Evolutionary conservation across 1,139 yeast species (phyloP), one percentile per base, ranked within the genome.

Genomic region (Lodderomyces metapsilosis): DNA sequence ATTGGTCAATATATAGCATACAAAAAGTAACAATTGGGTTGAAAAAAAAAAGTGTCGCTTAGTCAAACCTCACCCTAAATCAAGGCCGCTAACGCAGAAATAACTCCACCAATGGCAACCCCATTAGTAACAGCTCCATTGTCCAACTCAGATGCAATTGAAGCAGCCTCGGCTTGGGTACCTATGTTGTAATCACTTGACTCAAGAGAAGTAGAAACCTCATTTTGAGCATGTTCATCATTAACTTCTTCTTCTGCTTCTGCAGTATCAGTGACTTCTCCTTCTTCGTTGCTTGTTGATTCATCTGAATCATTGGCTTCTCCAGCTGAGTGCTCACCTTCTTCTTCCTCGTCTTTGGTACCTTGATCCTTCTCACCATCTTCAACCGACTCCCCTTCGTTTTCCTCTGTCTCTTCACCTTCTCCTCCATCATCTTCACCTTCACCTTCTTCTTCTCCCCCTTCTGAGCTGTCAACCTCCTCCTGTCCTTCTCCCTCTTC

Each of bases 51-150:
- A n/a, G n/a, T n/a, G n/a, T n/a, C n/a, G n/a, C n/a, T n/a, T n/a
- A n/a, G n/a, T n/a, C n/a, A n/a, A n/a, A n/a, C n/a, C n/a, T n/a
- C n/a, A n/a, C n/a, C 15, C 10, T 43, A 46, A 37, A 43, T 36
- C 18, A 46, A 39, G 17, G 46, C 50, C 33, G 48, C 50, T 31
- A 47, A 31, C 36, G 45, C 44, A 36, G 45, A 45, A 40, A 44
- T 39, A 21, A 45, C 36, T 43, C 50, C 48, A 38, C 45, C 46
- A 13, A 42, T 34, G 16, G 44, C 48, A 30, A 44, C 41, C 28
- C 43, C 40, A 37, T 38, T 43, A 28, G 39, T 18, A 32, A 36
- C 39, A 39, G 40, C 47, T 33, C 41, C 47, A 31, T 40, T 39
- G 12, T 10, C 37, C 16, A n/a, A 28, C 24, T 20, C 34, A 20